These are phyloP conservation scores for Oryza officinalis DNA, from an alignment of 176 grass and related monocot species.

Conservation along the genomic window DNA sequence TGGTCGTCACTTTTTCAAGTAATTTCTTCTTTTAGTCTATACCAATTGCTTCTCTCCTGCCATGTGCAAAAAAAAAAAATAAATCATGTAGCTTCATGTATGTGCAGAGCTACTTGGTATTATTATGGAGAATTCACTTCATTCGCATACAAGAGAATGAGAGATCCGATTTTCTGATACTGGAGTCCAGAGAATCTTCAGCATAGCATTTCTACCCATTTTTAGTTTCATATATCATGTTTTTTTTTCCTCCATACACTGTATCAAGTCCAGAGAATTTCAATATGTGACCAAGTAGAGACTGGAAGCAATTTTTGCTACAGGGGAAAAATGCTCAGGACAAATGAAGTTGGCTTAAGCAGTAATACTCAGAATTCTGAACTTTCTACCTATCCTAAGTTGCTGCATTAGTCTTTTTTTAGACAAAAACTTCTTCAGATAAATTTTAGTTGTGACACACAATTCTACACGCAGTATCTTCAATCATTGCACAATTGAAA, in stretches of 20 bases:
- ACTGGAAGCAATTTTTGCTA: neutral
- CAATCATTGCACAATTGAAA: neutral
- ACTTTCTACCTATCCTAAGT: neutral
- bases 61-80: too few relatives aligned
- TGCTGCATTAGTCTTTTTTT: neutral
- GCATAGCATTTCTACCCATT: too few relatives aligned
- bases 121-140: slow-evolving; percentile 42
- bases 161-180: slow-evolving; percentile 52
- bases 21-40: too few relatives aligned
- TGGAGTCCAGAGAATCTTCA: slow-evolving; percentile 32
- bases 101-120: slow-evolving; percentile 55
- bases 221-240: too few relatives aligned
- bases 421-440: neutral
- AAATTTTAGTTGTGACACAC: neutral
- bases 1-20: too few relatives aligned
- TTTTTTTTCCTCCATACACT: too few relatives aligned
- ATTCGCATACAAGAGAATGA: slow-evolving; percentile 44
- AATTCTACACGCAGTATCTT: neutral
- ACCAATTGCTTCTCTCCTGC: too few relatives aligned
- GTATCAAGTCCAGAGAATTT: neutral
- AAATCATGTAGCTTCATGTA: slow-evolving; percentile 4
- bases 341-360: neutral
- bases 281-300: neutral
- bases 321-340: too few relatives aligned
- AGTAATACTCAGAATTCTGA: neutral